Conservation (phyloP, 2,329 filamentous ascomycete genomes). For the Cytospora mali region DNA sequence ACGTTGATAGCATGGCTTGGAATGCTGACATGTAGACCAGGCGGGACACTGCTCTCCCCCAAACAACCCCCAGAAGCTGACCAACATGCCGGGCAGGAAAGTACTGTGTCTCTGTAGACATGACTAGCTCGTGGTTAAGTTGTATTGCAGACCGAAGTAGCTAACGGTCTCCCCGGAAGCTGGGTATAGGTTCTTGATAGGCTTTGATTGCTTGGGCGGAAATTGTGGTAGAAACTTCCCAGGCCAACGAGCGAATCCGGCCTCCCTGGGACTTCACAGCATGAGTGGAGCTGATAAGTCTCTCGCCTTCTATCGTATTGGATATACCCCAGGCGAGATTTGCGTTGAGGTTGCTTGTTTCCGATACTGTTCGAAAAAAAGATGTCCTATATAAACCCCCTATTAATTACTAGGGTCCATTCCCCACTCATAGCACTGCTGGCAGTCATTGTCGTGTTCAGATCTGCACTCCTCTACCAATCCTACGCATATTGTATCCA, state of each 20-base stretch:
- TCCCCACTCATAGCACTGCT: not conserved
- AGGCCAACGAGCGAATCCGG: constrained; percentile 7
- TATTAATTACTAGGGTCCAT: constrained; percentile 9
- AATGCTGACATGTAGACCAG: constrained; percentile 3
- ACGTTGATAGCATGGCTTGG: too few relatives aligned
- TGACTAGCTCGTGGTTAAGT: constrained; percentile 2
- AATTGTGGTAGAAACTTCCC: constrained; percentile 11
- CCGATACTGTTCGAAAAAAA: not conserved
- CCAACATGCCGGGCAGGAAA: constrained; percentile 14
- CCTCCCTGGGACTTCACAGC: not conserved
- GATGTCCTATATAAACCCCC: not conserved
- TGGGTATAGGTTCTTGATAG: not conserved
- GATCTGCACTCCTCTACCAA: constrained; percentile 1
- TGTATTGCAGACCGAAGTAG: not conserved
- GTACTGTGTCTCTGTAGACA: constrained; percentile 4
- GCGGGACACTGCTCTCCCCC: not conserved
- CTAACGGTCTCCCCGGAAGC: not conserved
- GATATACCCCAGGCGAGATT: constrained; percentile 2
- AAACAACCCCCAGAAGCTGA: not conserved
- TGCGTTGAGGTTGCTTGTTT: not conserved
- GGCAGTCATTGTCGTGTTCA: not conserved
- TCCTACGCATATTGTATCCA: not conserved
- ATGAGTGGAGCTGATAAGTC: constrained; percentile 4
- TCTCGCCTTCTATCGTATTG: constrained; percentile 3
- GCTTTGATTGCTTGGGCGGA: not conserved